Conservation (phyloP, 2,329 filamentous ascomycete species). For the Camptophora hylomeconis region DNA sequence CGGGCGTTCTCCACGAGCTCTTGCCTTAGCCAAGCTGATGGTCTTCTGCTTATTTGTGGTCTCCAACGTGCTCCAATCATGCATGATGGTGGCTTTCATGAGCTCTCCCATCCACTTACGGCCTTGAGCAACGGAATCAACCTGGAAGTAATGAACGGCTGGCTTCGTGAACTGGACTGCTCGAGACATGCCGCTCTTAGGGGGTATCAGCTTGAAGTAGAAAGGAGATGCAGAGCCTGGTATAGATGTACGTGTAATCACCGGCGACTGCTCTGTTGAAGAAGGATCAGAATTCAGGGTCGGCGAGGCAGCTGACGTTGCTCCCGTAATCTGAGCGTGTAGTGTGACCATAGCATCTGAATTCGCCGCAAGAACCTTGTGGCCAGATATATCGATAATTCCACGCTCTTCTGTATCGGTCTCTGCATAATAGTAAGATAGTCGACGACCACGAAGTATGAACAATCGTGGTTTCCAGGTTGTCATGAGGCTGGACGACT, state of each 20-base stretch:
- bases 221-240: conserved; percentile 35
- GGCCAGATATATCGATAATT: conserved; percentile 92
- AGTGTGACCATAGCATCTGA: conserved; percentile 81
- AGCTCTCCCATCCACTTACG: conserved; percentile 95
- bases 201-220: conserved; percentile 95
- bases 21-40: conserved; percentile 79
- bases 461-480: conserved; percentile 98
- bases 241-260: conserved; percentile 3
- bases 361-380: conserved; percentile 88
- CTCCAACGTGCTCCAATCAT: conserved; percentile 58
- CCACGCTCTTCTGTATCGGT: conserved; percentile 86
- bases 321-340: conserved; percentile 82
- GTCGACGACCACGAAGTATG: conserved; percentile 74
- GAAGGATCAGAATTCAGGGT: conserved; percentile 24
- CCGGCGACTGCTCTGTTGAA: conserved; percentile 21
- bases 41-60: conserved; percentile 96
- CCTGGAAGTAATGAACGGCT: conserved; percentile 93
- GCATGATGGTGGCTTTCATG: conserved; percentile 97
- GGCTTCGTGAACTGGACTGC: conserved; percentile 97
- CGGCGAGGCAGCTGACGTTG: conserved; percentile 48
- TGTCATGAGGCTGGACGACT: conserved; percentile 87
- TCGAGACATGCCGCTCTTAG: conserved; percentile 70
- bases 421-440: conserved; percentile 95
- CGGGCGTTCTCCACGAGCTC: conserved; percentile 74
- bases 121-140: conserved; percentile 77